phyloP scores from a whole-genome alignment of 129 eudicot species.

The Tanacetum coccineum region DNA sequence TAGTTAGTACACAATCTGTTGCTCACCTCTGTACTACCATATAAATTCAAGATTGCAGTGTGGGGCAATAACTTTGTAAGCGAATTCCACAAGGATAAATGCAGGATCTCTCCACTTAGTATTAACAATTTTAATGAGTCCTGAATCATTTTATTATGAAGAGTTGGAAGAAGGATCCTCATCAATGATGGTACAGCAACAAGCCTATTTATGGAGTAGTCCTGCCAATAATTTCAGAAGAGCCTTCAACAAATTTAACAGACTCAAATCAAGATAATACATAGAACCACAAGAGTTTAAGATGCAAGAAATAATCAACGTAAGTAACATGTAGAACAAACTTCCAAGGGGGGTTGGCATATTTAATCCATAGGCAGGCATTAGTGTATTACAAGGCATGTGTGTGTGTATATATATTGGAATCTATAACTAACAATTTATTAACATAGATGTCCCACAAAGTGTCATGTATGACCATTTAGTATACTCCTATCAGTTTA shows the following conservation, averaged over 20 bases:
- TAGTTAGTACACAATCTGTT: slow-evolving; percentile 19
- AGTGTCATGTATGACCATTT: slow-evolving; percentile 5
- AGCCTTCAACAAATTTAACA: background rate
- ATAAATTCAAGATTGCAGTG: slow-evolving; percentile 67
- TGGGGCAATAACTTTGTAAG: slow-evolving; percentile 63
- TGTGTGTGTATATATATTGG: background rate
- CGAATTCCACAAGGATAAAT: slow-evolving; percentile 52
- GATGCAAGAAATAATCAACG: background rate
- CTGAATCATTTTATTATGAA: slow-evolving; percentile 35
- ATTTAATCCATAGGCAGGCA: background rate
- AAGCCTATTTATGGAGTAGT: slow-evolving; percentile 65
- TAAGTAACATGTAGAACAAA: slow-evolving; percentile 5
- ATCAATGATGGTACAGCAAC: slow-evolving; percentile 85
- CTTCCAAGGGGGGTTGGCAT: slow-evolving; percentile 12
- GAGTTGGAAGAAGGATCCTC: slow-evolving; percentile 61
- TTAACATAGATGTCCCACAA: slow-evolving; percentile 2
- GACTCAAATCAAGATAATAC: background rate
- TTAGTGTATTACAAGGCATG: background rate
- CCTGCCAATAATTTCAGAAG: slow-evolving; percentile 43
- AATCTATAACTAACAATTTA: background rate
- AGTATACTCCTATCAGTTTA: background rate
- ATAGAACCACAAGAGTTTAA: background rate
- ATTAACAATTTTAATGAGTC: slow-evolving; percentile 57
- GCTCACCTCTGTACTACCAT: slow-evolving; percentile 93
- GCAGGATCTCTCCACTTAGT: slow-evolving; percentile 81